Evolutionary conservation across 768 basidiomycete genomes (phyloP).

Genomic region (Leccinum longicurvipes): DNA sequence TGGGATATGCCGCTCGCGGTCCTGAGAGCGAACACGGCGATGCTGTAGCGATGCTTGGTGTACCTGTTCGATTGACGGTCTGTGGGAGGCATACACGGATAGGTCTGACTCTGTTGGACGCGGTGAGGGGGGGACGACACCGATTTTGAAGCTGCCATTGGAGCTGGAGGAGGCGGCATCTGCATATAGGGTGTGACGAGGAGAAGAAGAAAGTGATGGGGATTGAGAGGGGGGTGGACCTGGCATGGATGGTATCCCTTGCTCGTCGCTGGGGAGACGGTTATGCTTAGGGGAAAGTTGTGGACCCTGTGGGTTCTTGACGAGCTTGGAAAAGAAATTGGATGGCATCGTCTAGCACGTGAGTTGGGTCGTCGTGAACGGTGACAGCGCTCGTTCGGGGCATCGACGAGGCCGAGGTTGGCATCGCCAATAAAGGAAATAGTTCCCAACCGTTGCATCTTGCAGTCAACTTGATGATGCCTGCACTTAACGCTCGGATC

Average conservation of each 20-base stretch:
- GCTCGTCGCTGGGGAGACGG: not conserved
- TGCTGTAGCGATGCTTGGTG: constrained; percentile 21
- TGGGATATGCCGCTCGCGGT: constrained; percentile 25
- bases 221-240: constrained; percentile 10
- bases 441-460: too few species aligned
- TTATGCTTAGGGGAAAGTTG: not conserved
- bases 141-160: constrained; percentile 28
- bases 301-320: constrained; percentile 17
- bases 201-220: constrained; percentile 8
- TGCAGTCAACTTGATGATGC: too few species aligned
- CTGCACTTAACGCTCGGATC: too few species aligned
- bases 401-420: too few species aligned
- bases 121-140: constrained; percentile 31
- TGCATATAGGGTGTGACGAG: constrained; percentile 2
- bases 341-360: constrained; percentile 20
- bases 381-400: too few species aligned
- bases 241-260: not conserved
- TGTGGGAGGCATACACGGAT: not conserved
- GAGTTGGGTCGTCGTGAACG: too few species aligned
- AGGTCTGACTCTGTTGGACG: constrained; percentile 16
- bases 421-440: not conserved
- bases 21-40: constrained; percentile 30
- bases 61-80: constrained; percentile 16
- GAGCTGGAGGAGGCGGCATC: constrained; percentile 11
- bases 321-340: constrained; percentile 31